Percentiles rank a stretch among this genome's conserved stretches.
phyloP scores from a whole-genome alignment of 768 basidiomycete species.

The Panus rudis region DNA sequence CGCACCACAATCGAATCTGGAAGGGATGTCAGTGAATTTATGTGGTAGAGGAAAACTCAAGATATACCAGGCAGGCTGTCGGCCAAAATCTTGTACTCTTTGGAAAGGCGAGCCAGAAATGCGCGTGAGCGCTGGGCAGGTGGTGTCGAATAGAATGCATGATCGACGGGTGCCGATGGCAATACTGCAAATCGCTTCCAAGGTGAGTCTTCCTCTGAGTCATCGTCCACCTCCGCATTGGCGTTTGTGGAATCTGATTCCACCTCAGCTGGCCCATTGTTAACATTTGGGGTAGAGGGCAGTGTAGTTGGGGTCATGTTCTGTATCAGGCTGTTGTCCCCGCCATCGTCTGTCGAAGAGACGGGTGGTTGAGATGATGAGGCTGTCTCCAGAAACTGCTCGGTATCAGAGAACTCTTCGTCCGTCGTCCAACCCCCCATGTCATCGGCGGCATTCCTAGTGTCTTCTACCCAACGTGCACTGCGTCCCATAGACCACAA shows the following conservation, averaged over 20 bases:
- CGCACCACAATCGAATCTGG: constrained; percentile 83
- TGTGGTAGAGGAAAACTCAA: neutral
- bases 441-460: constrained; percentile 15
- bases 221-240: constrained; percentile 9
- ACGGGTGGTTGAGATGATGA: too few species aligned
- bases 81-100: constrained; percentile 76
- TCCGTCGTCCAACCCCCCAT: constrained; percentile 28
- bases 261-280: constrained; percentile 20
- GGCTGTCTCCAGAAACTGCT: too few species aligned
- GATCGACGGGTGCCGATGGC: constrained; percentile 70
- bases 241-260: constrained; percentile 21
- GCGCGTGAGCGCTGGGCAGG: constrained; percentile 60
- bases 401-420: too few species aligned
- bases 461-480: constrained; percentile 24
- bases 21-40: constrained; percentile 3
- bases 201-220: constrained; percentile 30
- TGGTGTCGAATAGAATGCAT: constrained; percentile 64
- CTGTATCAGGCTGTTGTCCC: too few species aligned
- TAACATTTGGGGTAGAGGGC: constrained; percentile 20
- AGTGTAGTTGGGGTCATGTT: neutral
- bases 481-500: constrained; percentile 35
- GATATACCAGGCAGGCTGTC: constrained; percentile 74
- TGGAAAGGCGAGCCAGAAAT: constrained; percentile 70
- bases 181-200: constrained; percentile 86
- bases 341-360: too few species aligned